Base-by-base conservation (phyloP, 179 eudicot genomes). In the Carnegiea gigantea region DNA sequence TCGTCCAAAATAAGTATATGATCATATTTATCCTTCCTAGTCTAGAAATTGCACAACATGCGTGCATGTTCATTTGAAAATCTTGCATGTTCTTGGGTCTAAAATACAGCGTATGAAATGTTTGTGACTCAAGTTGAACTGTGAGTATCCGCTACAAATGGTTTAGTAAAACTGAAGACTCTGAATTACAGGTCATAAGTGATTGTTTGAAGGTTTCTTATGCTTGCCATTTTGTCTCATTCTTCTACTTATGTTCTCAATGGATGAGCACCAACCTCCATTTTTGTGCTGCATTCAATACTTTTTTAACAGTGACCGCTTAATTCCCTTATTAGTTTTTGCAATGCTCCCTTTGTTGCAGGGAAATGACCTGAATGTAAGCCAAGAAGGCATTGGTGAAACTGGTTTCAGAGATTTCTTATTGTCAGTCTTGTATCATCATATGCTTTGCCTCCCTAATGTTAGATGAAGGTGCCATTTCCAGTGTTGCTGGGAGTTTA, bases 291-390 rank as follows among this genome's bases (percentile, higher is more conserved):
- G n/a, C 40, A 2, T 67, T 67, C 71, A 67, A 67, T 28, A 67
- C 9, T 67, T 67, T 67, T 70, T 44, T 30, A 28, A 18, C 3
- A 8, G n/a, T 30, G 20, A 26, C 14, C 7, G 48, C 30, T 9
- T 64, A 26, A 53, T 26, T 26, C 49, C 9, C 53, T 77, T 51
- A 77, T 59, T 11, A 9, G 12, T 38, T 59, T 6, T 75, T 9
- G 57, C 40, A 15, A 30, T 60, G 15, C 81, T 24, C 26, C 68
- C 51, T 30, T 13, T 17, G 4, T 81, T 84, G 82, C 84, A 84
- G 87, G 87, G 73, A 67, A 81, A 75, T 81, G 84, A 43, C 81
- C 74, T 77, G 70, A 72, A 80, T 80, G 79, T 77, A 57, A 65
- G 79, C 20, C 62, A 57, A 18, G 62, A 57, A 12, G 7, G n/a